phyloP scores from a whole-genome alignment of 2,329 filamentous ascomycete genomes.

The Diatrype stigma region DNA sequence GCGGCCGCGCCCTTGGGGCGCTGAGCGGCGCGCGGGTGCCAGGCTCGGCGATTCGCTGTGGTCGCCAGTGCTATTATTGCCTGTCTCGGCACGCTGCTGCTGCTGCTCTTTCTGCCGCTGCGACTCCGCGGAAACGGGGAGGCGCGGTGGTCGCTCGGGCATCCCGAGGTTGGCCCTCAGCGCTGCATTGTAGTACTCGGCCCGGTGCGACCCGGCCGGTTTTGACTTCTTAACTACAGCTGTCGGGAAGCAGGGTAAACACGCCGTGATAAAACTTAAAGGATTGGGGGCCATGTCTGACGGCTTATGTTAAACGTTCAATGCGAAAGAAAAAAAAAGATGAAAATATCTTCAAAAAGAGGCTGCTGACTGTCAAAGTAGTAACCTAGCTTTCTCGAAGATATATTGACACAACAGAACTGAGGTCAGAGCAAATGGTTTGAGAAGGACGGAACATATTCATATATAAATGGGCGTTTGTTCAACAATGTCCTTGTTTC shows the following conservation, averaged over 20 bases:
- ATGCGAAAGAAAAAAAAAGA: slow-evolving; percentile 2
- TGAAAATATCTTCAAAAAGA: neutral
- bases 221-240: neutral
- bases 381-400: neutral
- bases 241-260: slow-evolving; percentile 10
- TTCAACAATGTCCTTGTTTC: neutral
- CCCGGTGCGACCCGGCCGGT: slow-evolving; percentile 1
- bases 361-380: slow-evolving; percentile 16
- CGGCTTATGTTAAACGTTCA: neutral
- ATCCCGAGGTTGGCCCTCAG: slow-evolving; percentile 13
- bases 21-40: neutral
- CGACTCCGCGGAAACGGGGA: slow-evolving; percentile 1
- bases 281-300: slow-evolving; percentile 1
- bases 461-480: neutral
- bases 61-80: neutral
- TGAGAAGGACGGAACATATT: neutral
- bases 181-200: slow-evolving; percentile 10
- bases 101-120: neutral
- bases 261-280: slow-evolving; percentile 6
- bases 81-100: neutral
- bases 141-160: slow-evolving; percentile 2
- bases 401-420: neutral
- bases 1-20: neutral
- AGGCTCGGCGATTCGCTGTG: neutral
- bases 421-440: neutral